Evolutionary conservation across 1,284 basidiomycete genomes (phyloP).

Genomic region (Cerioporus squamosus): DNA sequence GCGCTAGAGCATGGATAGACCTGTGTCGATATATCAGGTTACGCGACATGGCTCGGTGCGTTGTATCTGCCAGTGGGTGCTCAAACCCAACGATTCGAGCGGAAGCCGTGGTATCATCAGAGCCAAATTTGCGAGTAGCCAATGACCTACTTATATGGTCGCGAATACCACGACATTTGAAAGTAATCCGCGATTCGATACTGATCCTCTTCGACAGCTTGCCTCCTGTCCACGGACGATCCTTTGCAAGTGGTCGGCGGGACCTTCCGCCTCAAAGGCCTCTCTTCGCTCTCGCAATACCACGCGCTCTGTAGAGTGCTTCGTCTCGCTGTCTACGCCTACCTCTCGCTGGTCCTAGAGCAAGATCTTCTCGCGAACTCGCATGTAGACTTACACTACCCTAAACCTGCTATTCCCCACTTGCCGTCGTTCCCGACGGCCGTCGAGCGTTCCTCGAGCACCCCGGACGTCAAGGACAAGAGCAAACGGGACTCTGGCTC

Average conservation of each 20-base stretch:
- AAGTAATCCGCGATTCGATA: too few species aligned
- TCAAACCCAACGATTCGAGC: too few species aligned
- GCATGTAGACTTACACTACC: conserved; percentile 48
- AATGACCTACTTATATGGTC: too few species aligned
- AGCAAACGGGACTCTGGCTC: conserved; percentile 34
- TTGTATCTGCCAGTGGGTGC: too few species aligned
- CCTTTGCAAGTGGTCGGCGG: conserved; percentile 55
- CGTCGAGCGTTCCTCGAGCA: conserved; percentile 22
- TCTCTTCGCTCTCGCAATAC: conserved; percentile 47
- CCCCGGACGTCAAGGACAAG: conserved; percentile 26
- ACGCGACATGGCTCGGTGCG: neutral
- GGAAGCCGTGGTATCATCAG: too few species aligned
- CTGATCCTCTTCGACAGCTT: conserved; percentile 8
- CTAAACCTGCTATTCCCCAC: conserved; percentile 32
- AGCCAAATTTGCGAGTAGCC: too few species aligned
- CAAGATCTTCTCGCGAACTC: conserved; percentile 61
- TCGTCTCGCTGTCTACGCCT: conserved; percentile 57
- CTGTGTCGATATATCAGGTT: neutral
- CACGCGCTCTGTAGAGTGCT: conserved; percentile 50
- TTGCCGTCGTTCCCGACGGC: conserved; percentile 23
- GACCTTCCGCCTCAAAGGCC: conserved; percentile 57
- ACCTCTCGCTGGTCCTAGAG: conserved; percentile 64
- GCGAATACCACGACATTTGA: neutral
- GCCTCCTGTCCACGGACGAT: conserved; percentile 23
- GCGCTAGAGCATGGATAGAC: too few species aligned